These are phyloP conservation scores for Xylaria sp. DNA, from an alignment of 2,329 filamentous ascomycete genomes.

Conservation along the genomic window DNA sequence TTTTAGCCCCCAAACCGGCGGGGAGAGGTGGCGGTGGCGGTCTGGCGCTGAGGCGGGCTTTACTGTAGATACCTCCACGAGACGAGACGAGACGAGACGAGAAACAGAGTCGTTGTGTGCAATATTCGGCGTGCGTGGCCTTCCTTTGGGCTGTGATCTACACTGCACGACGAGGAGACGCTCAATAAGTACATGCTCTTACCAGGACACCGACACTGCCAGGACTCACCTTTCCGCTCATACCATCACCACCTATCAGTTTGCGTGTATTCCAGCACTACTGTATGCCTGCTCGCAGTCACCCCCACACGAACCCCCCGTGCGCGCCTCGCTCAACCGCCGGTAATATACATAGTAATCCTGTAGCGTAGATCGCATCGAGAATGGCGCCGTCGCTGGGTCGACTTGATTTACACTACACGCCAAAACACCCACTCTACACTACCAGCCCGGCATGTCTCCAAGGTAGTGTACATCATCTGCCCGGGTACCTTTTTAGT, in stretches of 20 bases:
- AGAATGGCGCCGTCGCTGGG: neutral
- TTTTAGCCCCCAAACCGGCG: neutral
- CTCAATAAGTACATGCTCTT: neutral
- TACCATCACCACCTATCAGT: neutral
- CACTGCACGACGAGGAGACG: neutral
- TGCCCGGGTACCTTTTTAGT: neutral
- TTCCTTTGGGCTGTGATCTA: neutral
- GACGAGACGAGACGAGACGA: neutral
- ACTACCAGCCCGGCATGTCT: too few species aligned
- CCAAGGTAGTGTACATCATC: neutral
- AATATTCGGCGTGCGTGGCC: neutral
- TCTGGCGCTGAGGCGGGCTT: neutral
- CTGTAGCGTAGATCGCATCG: constrained; percentile 10
- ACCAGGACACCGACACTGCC: neutral
- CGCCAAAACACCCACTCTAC: too few species aligned
- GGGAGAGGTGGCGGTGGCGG: neutral
- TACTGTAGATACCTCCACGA: neutral
- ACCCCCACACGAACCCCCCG: constrained; percentile 3
- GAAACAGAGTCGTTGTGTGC: neutral
- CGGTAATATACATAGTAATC: constrained; percentile 1
- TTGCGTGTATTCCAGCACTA: neutral
- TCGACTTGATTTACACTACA: neutral
- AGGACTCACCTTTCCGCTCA: neutral
- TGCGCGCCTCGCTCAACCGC: neutral
- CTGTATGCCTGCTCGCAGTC: neutral